A percentile compares a stretch with the other conserved stretches of the same genome.
phyloP scores from a whole-genome alignment of 2,329 filamentous ascomycete genomes.

The Teratosphaeria viscida region DNA sequence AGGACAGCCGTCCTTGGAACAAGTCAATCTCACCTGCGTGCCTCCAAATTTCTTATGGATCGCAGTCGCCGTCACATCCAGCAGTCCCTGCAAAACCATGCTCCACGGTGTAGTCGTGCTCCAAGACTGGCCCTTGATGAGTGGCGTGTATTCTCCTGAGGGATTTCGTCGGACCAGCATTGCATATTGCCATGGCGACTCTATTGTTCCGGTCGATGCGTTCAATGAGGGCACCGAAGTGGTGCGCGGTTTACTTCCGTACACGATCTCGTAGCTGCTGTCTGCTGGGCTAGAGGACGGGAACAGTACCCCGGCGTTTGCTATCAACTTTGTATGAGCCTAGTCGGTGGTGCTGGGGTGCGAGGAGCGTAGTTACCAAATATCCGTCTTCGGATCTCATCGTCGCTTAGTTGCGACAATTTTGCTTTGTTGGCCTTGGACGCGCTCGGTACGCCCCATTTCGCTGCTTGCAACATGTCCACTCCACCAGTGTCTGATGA shows the following conservation, averaged over 20 bases:
- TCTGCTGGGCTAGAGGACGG: background rate
- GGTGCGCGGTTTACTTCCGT: background rate
- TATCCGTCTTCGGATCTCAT: background rate
- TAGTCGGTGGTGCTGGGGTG: background rate
- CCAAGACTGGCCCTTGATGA: background rate
- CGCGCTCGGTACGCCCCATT: background rate
- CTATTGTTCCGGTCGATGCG: background rate
- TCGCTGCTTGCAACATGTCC: background rate
- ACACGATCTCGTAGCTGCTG: background rate
- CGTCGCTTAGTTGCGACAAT: background rate
- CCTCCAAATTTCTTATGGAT: background rate
- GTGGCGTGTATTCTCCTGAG: background rate
- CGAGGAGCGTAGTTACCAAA: background rate
- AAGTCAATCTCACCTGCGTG: background rate
- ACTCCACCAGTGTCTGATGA: background rate
- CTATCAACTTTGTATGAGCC: background rate
- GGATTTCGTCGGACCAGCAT: background rate
- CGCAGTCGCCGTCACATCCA: background rate
- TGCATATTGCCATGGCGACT: background rate
- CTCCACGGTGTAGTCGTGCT: background rate
- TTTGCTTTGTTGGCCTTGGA: background rate
- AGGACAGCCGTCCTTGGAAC: background rate
- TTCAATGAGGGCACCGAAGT: background rate
- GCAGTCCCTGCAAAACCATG: background rate
- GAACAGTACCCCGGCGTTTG: background rate